Percentiles rank a stretch among this genome's conserved stretches.
These are phyloP conservation scores for Suillus hirtellus DNA, from an alignment of 768 basidiomycete genomes.

Conservation along the genomic window DNA sequence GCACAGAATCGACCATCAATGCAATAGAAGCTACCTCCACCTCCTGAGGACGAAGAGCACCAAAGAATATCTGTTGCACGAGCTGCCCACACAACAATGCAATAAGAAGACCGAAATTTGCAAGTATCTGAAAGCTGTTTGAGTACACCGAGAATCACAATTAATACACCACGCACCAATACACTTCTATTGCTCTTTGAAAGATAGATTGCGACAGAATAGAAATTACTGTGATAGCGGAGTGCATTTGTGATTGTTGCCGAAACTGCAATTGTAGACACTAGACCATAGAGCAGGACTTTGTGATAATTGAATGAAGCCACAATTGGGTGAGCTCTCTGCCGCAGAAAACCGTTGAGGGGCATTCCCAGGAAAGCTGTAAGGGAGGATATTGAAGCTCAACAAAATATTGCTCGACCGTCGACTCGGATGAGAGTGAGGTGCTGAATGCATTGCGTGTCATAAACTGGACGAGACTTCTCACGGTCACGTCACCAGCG, in stretches of 20 bases:
- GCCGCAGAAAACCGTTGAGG: slow-evolving; percentile 48
- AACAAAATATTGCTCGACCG: not conserved
- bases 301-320: slow-evolving; percentile 59
- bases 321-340: slow-evolving; percentile 50
- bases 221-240: slow-evolving; percentile 87
- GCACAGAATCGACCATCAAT: not conserved
- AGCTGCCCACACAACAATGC: slow-evolving; percentile 75
- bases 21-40: slow-evolving; percentile 67
- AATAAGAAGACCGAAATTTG: slow-evolving; percentile 84
- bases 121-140: slow-evolving; percentile 62
- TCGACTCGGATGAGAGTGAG: not conserved
- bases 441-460: not conserved
- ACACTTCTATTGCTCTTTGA: slow-evolving; percentile 92
- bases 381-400: not conserved
- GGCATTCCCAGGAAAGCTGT: slow-evolving; percentile 41
- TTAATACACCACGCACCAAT: slow-evolving; percentile 54
- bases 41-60: slow-evolving; percentile 81
- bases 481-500: not conserved
- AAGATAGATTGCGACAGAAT: slow-evolving; percentile 89
- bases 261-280: slow-evolving; percentile 69
- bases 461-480: not conserved
- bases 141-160: slow-evolving; percentile 7
- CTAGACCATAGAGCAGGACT: slow-evolving; percentile 63
- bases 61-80: slow-evolving; percentile 90
- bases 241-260: slow-evolving; percentile 80